These are phyloP conservation scores for Neopestalotiopsis sp. DNA, from an alignment of 2,329 filamentous ascomycete species.

Conservation along the genomic window DNA sequence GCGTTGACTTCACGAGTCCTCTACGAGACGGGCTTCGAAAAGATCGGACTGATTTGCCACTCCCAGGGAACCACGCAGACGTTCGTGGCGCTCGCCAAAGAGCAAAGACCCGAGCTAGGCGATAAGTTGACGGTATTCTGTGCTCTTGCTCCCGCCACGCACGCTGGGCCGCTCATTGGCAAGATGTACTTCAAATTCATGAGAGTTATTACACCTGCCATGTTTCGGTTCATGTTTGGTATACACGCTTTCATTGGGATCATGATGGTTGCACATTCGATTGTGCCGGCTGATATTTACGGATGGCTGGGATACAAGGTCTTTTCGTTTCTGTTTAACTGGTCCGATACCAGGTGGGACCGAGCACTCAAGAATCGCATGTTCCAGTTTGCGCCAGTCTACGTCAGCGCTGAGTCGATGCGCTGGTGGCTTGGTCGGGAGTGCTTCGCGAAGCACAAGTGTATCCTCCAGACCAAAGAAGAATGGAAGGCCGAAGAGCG, in stretches of 20 bases:
- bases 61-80: constrained; percentile 92
- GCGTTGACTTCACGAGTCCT: constrained; percentile 82
- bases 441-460: constrained; percentile 81
- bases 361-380: constrained; percentile 77
- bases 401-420: constrained; percentile 89
- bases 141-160: constrained; percentile 86
- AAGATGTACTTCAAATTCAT: constrained; percentile 94
- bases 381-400: constrained; percentile 92
- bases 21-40: constrained; percentile 80
- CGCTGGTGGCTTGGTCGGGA: constrained; percentile 93
- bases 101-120: constrained; percentile 85
- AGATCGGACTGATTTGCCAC: constrained; percentile 83
- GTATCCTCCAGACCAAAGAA: constrained; percentile 81
- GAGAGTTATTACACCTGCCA: constrained; percentile 74
- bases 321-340: constrained; percentile 88
- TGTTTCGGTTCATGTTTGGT: constrained; percentile 85
- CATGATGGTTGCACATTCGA: constrained; percentile 83
- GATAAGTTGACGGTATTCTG: constrained; percentile 88
- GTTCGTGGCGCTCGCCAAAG: constrained; percentile 85
- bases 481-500: constrained; percentile 67
- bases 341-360: constrained; percentile 87
- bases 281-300: constrained; percentile 72
- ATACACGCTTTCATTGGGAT: constrained; percentile 93
- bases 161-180: constrained; percentile 83
- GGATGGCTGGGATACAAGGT: constrained; percentile 86